Conservation (phyloP, 805 yeast species). For the Jamesozyma jinghongensis region DNA sequence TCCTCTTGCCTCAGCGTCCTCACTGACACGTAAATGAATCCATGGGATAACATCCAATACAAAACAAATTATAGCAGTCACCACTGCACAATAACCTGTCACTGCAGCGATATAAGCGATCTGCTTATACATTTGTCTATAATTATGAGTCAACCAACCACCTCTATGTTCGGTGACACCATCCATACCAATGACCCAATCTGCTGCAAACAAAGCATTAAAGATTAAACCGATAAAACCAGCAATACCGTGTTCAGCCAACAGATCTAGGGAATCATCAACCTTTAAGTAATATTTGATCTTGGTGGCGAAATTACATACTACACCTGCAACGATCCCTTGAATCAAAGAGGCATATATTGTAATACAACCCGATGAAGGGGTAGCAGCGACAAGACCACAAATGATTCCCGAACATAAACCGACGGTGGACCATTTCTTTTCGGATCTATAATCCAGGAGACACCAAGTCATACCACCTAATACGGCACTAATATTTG, state of each 20-base stretch:
- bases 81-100: conserved; percentile 62
- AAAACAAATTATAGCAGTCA: conserved; percentile 69
- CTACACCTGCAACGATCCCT: conserved; percentile 71
- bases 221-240: conserved; percentile 86
- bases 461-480: conserved; percentile 91
- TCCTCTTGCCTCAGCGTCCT: conserved; percentile 80
- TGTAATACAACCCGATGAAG: conserved; percentile 85
- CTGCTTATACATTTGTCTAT: conserved; percentile 86
- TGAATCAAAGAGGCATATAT: conserved; percentile 83
- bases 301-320: conserved; percentile 86
- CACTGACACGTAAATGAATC: conserved; percentile 66
- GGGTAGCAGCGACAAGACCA: conserved; percentile 95
- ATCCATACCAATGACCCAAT: conserved; percentile 85
- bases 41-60: conserved; percentile 74
- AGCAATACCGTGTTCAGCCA: conserved; percentile 98
- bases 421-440: conserved; percentile 91
- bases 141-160: conserved; percentile 88
- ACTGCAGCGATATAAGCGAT: conserved; percentile 73
- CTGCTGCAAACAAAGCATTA: conserved; percentile 80
- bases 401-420: conserved; percentile 92
- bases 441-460: conserved; percentile 78
- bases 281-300: conserved; percentile 70
- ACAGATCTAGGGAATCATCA: conserved; percentile 88
- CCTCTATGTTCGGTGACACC: conserved; percentile 77
- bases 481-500: conserved; percentile 80